Percentiles rank a stretch among this genome's conserved stretches.
Conservation (phyloP, 192 early-diverging fungal genomes). For the Coemansia sp. region DNA sequence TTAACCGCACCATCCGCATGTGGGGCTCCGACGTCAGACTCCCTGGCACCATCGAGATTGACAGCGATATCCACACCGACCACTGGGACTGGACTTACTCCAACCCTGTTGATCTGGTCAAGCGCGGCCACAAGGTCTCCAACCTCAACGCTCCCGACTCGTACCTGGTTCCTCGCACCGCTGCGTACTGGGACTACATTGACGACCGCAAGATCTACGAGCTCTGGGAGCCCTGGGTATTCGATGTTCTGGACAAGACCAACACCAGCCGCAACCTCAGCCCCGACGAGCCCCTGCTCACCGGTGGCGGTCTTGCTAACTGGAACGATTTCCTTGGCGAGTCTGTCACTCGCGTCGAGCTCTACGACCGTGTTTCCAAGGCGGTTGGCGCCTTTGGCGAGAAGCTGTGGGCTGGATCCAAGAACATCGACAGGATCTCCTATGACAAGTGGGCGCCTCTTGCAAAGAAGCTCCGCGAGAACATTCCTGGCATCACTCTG, state of each 20-base stretch:
- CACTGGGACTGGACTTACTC: slow-evolving; percentile 34
- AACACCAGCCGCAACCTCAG: slow-evolving; percentile 42
- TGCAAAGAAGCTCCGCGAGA: slow-evolving; percentile 54
- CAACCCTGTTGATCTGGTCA: slow-evolving; percentile 34
- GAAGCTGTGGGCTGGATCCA: slow-evolving; percentile 51
- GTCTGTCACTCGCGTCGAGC: slow-evolving; percentile 51
- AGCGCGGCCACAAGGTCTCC: slow-evolving; percentile 41
- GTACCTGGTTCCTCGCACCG: slow-evolving; percentile 51
- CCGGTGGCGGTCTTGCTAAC: slow-evolving; percentile 49
- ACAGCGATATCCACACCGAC: slow-evolving; percentile 37
- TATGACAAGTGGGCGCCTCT: slow-evolving; percentile 44
- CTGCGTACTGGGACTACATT: slow-evolving; percentile 37
- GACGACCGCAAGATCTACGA: slow-evolving; percentile 43
- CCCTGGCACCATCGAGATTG: slow-evolving; percentile 43
- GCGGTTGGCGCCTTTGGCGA: slow-evolving; percentile 44
- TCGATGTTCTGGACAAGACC: slow-evolving; percentile 43
- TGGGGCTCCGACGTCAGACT: slow-evolving; percentile 55
- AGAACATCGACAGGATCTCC: slow-evolving; percentile 34
- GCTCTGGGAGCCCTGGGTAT: slow-evolving; percentile 50
- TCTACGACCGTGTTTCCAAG: slow-evolving; percentile 44
- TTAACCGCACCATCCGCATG: slow-evolving; percentile 46
- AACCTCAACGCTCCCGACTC: slow-evolving; percentile 51
- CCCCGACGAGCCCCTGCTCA: slow-evolving; percentile 34
- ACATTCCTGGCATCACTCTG: slow-evolving; percentile 49
- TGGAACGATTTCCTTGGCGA: slow-evolving; percentile 52